Base-by-base conservation (phyloP, 2,329 filamentous ascomycete genomes). In the Venturia nashicola region DNA sequence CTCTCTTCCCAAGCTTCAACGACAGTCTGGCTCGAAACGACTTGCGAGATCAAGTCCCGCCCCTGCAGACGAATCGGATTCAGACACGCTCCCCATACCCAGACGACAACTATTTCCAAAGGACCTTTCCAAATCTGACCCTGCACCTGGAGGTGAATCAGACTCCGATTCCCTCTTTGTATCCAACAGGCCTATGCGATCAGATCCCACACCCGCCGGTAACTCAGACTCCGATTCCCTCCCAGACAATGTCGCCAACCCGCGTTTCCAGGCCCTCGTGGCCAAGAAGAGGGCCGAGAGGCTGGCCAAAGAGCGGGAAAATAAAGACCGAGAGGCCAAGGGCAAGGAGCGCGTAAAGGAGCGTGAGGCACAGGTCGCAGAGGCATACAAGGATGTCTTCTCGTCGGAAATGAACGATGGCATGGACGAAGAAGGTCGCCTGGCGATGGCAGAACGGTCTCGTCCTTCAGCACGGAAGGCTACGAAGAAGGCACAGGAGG, bases 401-500 rank as follows among this genome's bases (percentile, higher is more conserved):
- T 63, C 61, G 12, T 60, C 51, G 18, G 62, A 64, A 44, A 48
- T 61, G 42, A 54, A 64, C 11, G 74, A 71, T 55, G 82, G 84
- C 44, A 80, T 82, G 2, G 85, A 88, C 65, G 85, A 85, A 42
- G 85, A 74, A 61, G 70, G 68, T 34, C 73, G 73, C 32, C 71
- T 72, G 61, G 71, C 71, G 55, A 70, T 94, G 55, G 89, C 88
- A 0, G 89, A 92, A 71, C 78, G 83, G 46, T 80, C 82, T 34
- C 85, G 87, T 4, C 87, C 64, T 42, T 59, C 91, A 5, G 82
- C 84, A 11, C 84, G 94, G 14, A 96, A 94, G 72, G 92, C 94
- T 0, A 93, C 92, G 78, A 97, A 93, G 77, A 97, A 91, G 76
- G 94, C 94, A 0, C 74, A 97, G 51, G 90, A 97, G 72, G 93